Base-by-base conservation (phyloP, 345 rosid species). In the Cardamine resedifolia region DNA sequence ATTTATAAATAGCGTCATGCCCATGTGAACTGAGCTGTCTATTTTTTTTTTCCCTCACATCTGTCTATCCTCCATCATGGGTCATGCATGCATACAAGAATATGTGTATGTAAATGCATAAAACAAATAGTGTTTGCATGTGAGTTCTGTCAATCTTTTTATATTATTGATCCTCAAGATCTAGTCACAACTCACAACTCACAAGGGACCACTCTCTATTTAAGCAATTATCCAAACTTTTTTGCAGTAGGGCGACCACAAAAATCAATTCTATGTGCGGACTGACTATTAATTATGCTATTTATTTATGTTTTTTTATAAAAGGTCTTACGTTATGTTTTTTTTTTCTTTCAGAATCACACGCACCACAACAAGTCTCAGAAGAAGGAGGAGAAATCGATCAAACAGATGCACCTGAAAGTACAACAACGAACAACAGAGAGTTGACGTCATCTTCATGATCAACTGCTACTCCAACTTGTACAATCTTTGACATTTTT, bases 21-120 rank as follows among this genome's bases (percentile, higher is more conserved):
- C 79, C 80, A 77, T 70, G 80, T 77, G 76, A 64, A 64, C 41
- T 77, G 71, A 77, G 76, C 80, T 70, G 72, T 77, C 67, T 57
- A 11, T 36, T 14, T 36, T 19, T 51, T 60, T 56, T 55, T 39
- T 26, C 48, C 74, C 44, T 59, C 74, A 64, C 72, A 71, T 39
- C 65, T 64, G 72, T 70, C 71, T 64, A 64, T 57, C 66, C 18
- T 60, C 64, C 60, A 76, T 76, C 76, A 76, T 70, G 75, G 71
- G 75, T 36, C 71, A 76, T 70, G 67, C 33, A 70, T 70, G n/a
- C n/a, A n/a, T n/a, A n/a, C 48, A n/a, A 43, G 48, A 43, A 41
- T 57, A n/a, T 45, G 47, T 69, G 58, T 21, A 45, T 70, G 50
- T 36, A 63, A 31, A 39, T 41, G 36, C 58, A 39, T 56, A 77